phyloP scores from a whole-genome alignment of 805 yeast species.

The Candida michaelii region DNA sequence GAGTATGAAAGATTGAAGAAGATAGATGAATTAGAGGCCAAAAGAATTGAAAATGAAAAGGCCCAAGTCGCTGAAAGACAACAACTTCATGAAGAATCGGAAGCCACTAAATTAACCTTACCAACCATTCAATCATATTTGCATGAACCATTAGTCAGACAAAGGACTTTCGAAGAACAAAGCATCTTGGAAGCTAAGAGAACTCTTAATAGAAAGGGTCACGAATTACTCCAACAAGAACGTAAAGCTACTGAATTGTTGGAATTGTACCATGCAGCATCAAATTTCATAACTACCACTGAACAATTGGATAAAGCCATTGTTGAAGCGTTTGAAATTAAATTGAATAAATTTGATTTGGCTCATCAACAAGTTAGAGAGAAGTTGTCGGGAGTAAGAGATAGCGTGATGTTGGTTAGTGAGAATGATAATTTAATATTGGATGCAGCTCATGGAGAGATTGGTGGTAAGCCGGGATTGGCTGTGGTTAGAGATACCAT shows the following conservation, averaged over 20 bases:
- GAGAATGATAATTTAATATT: conserved; percentile 33
- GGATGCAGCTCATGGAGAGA: conserved; percentile 40
- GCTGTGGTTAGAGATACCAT: conserved; percentile 36
- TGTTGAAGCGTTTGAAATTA: conserved; percentile 53
- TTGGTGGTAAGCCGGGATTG: conserved; percentile 43
- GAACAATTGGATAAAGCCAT: conserved; percentile 59
- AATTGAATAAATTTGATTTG: conserved; percentile 33
- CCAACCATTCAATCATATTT: conserved; percentile 75
- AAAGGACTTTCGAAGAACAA: conserved; percentile 69
- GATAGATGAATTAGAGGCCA: conserved; percentile 32
- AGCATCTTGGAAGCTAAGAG: conserved; percentile 58
- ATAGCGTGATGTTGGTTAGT: conserved; percentile 28
- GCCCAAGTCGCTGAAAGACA: conserved; percentile 21
- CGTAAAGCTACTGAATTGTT: conserved; percentile 57
- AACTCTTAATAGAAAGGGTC: conserved; percentile 60
- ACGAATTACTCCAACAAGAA: conserved; percentile 53
- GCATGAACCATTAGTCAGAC: conserved; percentile 68
- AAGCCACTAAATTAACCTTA: conserved; percentile 63
- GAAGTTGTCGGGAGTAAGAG: conserved; percentile 32
- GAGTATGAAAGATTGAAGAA: conserved; percentile 52
- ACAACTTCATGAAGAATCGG: conserved; percentile 42
- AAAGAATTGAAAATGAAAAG: conserved; percentile 14
- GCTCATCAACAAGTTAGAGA: conserved; percentile 34
- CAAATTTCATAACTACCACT: conserved; percentile 71
- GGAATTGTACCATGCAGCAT: conserved; percentile 69